Evolutionary conservation across 306 rosid species (phyloP), one percentile per base, ranked within the genome.

Genomic region (Rosa chinensis): DNA sequence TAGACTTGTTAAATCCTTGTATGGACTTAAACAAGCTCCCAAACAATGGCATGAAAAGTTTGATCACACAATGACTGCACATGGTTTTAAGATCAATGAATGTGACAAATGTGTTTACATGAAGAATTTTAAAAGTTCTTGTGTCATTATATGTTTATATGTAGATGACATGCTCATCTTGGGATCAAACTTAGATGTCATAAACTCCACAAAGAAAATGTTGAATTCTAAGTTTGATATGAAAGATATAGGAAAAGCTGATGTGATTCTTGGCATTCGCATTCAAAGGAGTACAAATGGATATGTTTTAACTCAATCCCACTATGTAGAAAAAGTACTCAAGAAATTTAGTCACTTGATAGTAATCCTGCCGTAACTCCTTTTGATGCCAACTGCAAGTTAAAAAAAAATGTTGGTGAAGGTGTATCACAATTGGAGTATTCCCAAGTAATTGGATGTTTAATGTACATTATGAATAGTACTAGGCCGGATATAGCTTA

Each of bases 91-190:
- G 21, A 75, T 75, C 70, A 23, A 43, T 2, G 25, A 61, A 5
- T 32, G 62, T n/a, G 39, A 59, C 6, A 35, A 59, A 10, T 75
- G 23, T 59, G 56, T 58, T 0, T 75, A 61, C 11, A 8, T 25
- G 0, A 75, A 59, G 35, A 39, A 6, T 6, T 17, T 6, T 32
- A 20, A 1, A 1, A 42, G n/a, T 40, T 53, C 28, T 20, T 74
- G 59, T 74, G 43, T 45, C 18, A 21, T 75, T 75, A 5, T 61
- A 23, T 75, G 25, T 2, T 44, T 75, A 10, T 75, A 75, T 8
- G 70, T 61, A 1, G 59, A 61, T 5, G 45, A 23, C 8, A 75
- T 75, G n/a, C 66, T 75, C 18, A 59, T 75, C 9, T 14, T 28
- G 18, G 23, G 47, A 74, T 5, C 45, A 0, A 67, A 40, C 4